Conservation (phyloP, 768 basidiomycete species). For the Russula sp. region DNA sequence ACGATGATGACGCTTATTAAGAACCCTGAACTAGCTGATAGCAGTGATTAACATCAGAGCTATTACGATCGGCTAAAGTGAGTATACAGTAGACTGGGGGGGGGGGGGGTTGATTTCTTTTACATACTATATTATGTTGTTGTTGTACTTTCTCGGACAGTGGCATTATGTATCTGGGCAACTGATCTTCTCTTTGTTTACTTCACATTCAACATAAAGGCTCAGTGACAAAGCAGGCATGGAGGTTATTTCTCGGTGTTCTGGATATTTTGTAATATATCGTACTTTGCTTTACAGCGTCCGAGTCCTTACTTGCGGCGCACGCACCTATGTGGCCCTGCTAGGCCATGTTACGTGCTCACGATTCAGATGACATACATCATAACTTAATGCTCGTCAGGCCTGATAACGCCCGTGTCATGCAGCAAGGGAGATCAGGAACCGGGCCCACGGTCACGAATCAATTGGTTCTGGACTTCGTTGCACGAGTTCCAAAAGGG, state of each 20-base stretch:
- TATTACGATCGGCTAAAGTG: too few species aligned
- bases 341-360: not conserved
- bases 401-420: not conserved
- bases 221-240: too few species aligned
- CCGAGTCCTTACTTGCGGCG: not conserved
- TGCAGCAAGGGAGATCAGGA: not conserved
- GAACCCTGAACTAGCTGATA: not conserved
- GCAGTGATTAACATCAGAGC: not conserved
- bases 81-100: not conserved
- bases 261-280: not conserved
- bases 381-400: not conserved
- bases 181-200: too few species aligned
- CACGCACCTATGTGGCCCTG: not conserved
- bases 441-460: not conserved
- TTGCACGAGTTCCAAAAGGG: not conserved
- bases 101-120: not conserved
- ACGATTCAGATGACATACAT: not conserved
- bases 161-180: not conserved
- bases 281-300: not conserved
- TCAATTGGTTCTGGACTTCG: slow-evolving; percentile 10
- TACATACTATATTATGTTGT: not conserved
- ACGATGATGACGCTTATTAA: slow-evolving; percentile 27
- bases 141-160: not conserved
- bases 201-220: too few species aligned
- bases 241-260: too few species aligned